Evolutionary conservation across 148 eudicot species (phyloP).

Genomic region (Vaccinium myrtillus): DNA sequence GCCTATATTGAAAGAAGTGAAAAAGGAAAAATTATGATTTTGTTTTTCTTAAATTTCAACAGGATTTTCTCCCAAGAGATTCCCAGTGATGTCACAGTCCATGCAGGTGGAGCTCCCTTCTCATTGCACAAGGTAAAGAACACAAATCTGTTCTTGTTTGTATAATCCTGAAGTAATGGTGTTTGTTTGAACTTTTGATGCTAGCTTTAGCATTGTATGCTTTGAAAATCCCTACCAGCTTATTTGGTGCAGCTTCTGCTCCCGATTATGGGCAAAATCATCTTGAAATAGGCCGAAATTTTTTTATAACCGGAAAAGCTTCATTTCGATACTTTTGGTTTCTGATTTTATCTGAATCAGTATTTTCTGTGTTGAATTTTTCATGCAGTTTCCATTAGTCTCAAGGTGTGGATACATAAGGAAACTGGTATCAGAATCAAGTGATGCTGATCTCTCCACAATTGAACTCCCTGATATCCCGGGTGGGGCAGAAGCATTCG

Average conservation of each 20-base stretch:
- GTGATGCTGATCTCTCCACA: slow-evolving; percentile 39
- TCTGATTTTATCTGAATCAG: not conserved
- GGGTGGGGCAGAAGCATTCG: slow-evolving; percentile 86
- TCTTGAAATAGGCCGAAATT: not conserved
- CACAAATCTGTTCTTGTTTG: not conserved
- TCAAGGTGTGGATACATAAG: slow-evolving; percentile 80
- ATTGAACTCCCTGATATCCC: slow-evolving; percentile 68
- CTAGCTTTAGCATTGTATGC: not conserved
- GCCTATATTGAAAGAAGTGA: not conserved
- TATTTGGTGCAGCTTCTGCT: not conserved
- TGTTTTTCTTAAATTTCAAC: slow-evolving; percentile 17
- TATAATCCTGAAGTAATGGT: not conserved
- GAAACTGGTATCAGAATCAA: slow-evolving; percentile 59
- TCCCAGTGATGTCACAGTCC: slow-evolving; percentile 80
- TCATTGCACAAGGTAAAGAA: slow-evolving; percentile 73
- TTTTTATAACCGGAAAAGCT: not conserved
- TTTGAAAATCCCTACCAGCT: not conserved
- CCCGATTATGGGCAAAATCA: not conserved
- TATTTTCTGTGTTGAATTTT: not conserved
- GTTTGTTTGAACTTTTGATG: not conserved
- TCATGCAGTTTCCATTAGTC: slow-evolving; percentile 77
- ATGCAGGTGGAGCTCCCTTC: slow-evolving; percentile 67
- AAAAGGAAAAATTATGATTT: not conserved
- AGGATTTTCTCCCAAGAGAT: slow-evolving; percentile 95
- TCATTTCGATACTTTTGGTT: not conserved